Evolutionary conservation across 73 alveolate genomes (phyloP).

Genomic region (Paramecium pentaurelia): DNA sequence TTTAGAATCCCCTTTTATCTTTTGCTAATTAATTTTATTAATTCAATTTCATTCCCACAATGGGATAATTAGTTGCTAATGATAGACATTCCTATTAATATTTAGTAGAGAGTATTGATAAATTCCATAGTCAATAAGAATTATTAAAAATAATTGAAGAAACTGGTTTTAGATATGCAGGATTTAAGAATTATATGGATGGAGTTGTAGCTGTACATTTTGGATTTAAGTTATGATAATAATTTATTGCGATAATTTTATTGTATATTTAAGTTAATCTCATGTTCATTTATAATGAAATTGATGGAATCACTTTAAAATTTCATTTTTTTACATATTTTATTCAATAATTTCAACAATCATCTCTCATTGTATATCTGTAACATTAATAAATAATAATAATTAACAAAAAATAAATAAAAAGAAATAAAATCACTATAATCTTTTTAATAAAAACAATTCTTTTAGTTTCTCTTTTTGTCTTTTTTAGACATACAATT

Average conservation of each 20-base stretch:
- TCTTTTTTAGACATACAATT: not conserved
- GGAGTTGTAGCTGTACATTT: constrained; percentile 40
- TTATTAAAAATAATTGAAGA: not conserved
- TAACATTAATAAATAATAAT: not conserved
- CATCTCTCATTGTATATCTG: not conserved
- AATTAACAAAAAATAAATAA: not conserved
- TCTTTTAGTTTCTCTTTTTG: not conserved
- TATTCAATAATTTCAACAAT: not conserved
- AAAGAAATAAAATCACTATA: not conserved
- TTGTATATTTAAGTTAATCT: not conserved
- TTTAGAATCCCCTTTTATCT: constrained; percentile 66
- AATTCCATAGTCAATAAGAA: not conserved
- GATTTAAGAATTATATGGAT: constrained; percentile 1
- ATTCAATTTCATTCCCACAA: constrained; percentile 1
- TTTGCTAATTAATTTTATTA: not conserved
- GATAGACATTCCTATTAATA: constrained; percentile 10
- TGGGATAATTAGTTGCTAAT: constrained; percentile 40
- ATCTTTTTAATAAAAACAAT: not conserved
- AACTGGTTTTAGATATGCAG: constrained; percentile 1
- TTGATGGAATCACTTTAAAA: not conserved
- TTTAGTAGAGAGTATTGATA: constrained; percentile 24
- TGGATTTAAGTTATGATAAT: constrained; percentile 40
- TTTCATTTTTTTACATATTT: not conserved
- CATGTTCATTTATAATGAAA: not conserved
- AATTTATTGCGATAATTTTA: not conserved